phyloP scores from a whole-genome alignment of 371 early-diverging fungal species.

The Fennellomyces sp. region DNA sequence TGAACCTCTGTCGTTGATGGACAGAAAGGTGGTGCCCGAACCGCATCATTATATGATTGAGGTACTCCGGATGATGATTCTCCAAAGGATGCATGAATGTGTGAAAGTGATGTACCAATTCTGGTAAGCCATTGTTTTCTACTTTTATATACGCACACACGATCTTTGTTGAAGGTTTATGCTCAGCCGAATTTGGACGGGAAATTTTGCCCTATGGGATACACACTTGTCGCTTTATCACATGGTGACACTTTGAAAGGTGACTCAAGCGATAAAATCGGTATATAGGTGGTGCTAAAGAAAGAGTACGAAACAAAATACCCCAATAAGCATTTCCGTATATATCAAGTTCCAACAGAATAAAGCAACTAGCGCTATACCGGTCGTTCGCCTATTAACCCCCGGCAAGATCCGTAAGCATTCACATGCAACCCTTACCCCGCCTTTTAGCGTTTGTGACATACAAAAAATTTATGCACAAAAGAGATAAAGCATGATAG shows the following conservation, averaged over 20 bases:
- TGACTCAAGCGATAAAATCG: not conserved
- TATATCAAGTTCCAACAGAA: too few relatives aligned
- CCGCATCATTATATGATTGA: constrained; percentile 7
- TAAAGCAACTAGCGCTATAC: too few relatives aligned
- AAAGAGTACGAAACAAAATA: too few relatives aligned
- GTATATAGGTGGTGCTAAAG: too few relatives aligned
- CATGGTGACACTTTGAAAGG: not conserved
- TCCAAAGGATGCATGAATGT: constrained; percentile 1
- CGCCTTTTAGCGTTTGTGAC: too few relatives aligned
- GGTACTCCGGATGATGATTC: constrained; percentile 5
- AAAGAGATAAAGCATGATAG: too few relatives aligned
- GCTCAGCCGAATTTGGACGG: not conserved
- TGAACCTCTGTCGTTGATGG: not conserved
- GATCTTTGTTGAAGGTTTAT: not conserved
- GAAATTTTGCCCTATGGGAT: not conserved
- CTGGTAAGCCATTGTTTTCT: not conserved
- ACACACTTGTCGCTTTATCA: not conserved
- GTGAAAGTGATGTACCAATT: not conserved
- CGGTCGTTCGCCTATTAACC: too few relatives aligned
- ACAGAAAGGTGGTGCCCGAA: constrained; percentile 13
- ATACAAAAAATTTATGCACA: too few relatives aligned
- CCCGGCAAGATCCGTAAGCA: not conserved
- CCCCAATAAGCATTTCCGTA: too few relatives aligned
- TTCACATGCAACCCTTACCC: constrained; percentile 15
- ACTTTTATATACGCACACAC: not conserved